Evolutionary conservation across 1,139 yeast genomes (phyloP).

Genomic region (Protomyces arabidopsidicola): DNA sequence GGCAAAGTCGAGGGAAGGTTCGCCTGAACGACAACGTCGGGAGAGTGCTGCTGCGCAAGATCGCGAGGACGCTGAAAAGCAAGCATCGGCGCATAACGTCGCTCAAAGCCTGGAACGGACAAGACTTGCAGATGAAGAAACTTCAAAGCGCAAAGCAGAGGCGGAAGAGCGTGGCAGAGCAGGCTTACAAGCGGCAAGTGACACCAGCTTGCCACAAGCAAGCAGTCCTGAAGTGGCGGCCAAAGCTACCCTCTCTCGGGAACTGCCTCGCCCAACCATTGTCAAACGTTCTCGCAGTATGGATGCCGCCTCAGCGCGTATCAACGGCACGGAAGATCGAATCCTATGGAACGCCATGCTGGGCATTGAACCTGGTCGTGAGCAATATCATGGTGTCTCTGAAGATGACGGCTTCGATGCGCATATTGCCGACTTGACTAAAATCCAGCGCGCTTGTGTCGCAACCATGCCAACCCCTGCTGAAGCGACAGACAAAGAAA

Average conservation of each 20-base stretch:
- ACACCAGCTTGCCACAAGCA: not conserved
- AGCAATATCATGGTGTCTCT: not conserved
- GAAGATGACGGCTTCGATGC: not conserved
- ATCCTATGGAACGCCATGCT: slow-evolving; percentile 7
- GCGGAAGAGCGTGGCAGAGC: not conserved
- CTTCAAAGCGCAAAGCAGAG: not conserved
- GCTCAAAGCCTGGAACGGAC: not conserved
- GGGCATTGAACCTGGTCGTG: slow-evolving; percentile 18
- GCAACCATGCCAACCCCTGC: not conserved
- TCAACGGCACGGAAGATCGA: slow-evolving; percentile 2
- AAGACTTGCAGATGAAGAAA: not conserved
- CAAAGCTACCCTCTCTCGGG: not conserved
- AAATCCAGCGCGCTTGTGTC: not conserved
- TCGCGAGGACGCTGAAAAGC: not conserved
- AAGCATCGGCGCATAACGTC: not conserved
- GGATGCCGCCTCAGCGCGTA: not conserved
- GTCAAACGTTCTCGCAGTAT: not conserved
- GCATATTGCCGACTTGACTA: not conserved
- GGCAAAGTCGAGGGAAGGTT: slow-evolving; percentile 12
- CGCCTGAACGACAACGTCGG: not conserved
- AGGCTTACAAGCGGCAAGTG: not conserved
- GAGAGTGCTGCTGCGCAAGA: not conserved
- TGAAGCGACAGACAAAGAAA: not conserved
- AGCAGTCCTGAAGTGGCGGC: not conserved
- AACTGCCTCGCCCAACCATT: not conserved